Conservation (phyloP, 495 filamentous ascomycete species). For the Hypoxylon lenormandii region DNA sequence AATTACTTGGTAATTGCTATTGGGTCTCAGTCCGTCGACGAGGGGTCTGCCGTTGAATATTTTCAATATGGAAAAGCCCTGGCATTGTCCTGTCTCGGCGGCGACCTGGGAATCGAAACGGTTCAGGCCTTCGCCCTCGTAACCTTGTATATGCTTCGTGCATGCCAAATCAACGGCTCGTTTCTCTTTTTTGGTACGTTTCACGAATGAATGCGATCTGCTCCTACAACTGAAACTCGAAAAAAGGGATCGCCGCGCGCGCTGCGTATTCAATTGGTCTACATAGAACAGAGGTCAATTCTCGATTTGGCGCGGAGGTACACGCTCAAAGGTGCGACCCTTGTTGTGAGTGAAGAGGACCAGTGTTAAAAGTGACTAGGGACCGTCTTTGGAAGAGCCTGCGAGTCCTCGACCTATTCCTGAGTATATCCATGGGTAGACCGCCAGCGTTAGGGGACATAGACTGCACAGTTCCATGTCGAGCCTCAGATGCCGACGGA, state of each 20-base stretch:
- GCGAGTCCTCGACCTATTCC: slow-evolving; percentile 70
- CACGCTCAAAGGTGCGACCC: slow-evolving; percentile 51
- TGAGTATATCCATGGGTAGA: slow-evolving; percentile 70
- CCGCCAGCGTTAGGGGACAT: slow-evolving; percentile 70
- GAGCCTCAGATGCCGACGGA: slow-evolving; percentile 44
- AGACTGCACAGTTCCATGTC: slow-evolving; percentile 65
- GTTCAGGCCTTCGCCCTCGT: slow-evolving; percentile 70
- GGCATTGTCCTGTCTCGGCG: slow-evolving; percentile 67
- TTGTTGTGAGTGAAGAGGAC: neutral
- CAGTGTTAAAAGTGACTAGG: slow-evolving; percentile 48
- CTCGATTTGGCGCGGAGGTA: slow-evolving; percentile 64
- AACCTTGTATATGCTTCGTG: slow-evolving; percentile 71
- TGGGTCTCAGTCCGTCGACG: slow-evolving; percentile 68
- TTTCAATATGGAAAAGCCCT: slow-evolving; percentile 69
- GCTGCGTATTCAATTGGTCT: slow-evolving; percentile 71
- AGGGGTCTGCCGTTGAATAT: slow-evolving; percentile 62
- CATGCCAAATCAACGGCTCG: slow-evolving; percentile 71
- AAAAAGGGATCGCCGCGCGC: slow-evolving; percentile 66
- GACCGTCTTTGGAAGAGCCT: slow-evolving; percentile 73
- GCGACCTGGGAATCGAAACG: slow-evolving; percentile 67
- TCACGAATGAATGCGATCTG: neutral
- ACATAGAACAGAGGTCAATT: slow-evolving; percentile 71
- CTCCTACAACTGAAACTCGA: slow-evolving; percentile 43
- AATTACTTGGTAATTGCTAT: slow-evolving; percentile 72
- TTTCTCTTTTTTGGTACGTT: slow-evolving; percentile 65